Conservation (phyloP, 1,139 yeast species). For the Zhuliangozyma blackwelliae region DNA sequence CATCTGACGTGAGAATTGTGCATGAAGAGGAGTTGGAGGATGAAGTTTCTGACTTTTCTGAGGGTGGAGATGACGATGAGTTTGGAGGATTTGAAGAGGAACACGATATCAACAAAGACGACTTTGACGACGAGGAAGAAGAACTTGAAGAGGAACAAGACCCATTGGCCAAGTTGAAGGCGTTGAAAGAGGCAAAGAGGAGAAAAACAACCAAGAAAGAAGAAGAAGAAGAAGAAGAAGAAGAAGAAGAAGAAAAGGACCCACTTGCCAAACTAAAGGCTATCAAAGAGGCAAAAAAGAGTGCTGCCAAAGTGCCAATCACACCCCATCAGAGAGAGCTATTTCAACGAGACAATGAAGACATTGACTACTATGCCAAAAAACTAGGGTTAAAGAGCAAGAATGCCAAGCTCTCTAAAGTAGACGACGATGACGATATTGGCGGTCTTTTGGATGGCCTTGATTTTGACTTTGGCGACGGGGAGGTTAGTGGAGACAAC, state of each 20-base stretch:
- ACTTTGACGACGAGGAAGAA: conserved; percentile 1
- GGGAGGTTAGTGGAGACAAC: conserved; percentile 10
- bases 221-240: conserved; percentile 5
- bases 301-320: conserved; percentile 9
- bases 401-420: conserved; percentile 37
- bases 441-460: conserved; percentile 77
- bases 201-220: background rate
- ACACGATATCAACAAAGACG: conserved; percentile 10
- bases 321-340: conserved; percentile 42
- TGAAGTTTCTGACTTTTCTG: conserved; percentile 11
- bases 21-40: conserved; percentile 21
- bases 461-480: conserved; percentile 49
- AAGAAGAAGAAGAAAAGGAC: conserved; percentile 7
- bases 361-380: conserved; percentile 78
- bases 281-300: conserved; percentile 28
- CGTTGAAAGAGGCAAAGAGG: conserved; percentile 31
- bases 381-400: conserved; percentile 66
- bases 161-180: conserved; percentile 43
- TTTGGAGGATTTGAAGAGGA: background rate
- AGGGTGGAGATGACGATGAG: conserved; percentile 9
- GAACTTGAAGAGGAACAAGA: conserved; percentile 18
- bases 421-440: conserved; percentile 61
- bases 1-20: conserved; percentile 14
- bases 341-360: conserved; percentile 65
- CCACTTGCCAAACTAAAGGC: conserved; percentile 45